These are phyloP conservation scores for Hevea brasiliensis DNA, from an alignment of 345 rosid species.

Conservation along the genomic window DNA sequence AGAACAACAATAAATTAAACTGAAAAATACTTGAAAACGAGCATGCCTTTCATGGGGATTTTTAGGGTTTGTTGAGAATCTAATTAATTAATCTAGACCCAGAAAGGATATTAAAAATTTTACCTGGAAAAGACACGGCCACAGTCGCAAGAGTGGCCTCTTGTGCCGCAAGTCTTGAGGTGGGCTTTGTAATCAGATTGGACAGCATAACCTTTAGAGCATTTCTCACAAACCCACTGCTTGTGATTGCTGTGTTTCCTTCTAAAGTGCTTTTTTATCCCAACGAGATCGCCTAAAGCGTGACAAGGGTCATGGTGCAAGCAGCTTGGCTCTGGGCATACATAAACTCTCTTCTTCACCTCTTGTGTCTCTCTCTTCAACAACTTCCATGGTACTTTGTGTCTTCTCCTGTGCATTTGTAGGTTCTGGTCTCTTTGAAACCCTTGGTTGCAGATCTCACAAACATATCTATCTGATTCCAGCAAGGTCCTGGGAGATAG, in stretches of 20 bases:
- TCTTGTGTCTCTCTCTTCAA: slow-evolving; percentile 70
- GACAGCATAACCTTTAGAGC: slow-evolving; percentile 81
- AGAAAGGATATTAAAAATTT: not conserved
- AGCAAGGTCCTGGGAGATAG: slow-evolving; percentile 67
- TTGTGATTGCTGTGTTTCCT: slow-evolving; percentile 76
- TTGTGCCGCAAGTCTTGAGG: slow-evolving; percentile 82
- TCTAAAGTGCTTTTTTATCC: slow-evolving; percentile 75
- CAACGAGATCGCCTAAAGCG: slow-evolving; percentile 84
- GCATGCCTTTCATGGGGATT: not conserved
- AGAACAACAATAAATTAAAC: not conserved
- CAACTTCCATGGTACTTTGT: slow-evolving; percentile 86
- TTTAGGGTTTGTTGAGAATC: slow-evolving; percentile 18
- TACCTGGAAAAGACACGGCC: slow-evolving; percentile 94
- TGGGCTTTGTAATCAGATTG: slow-evolving; percentile 91
- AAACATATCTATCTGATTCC: slow-evolving; percentile 75
- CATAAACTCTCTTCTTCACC: slow-evolving; percentile 74
- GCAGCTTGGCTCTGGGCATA: slow-evolving; percentile 76
- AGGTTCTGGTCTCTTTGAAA: slow-evolving; percentile 88
- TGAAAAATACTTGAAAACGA: not conserved
- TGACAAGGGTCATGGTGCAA: slow-evolving; percentile 85
- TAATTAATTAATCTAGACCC: not conserved
- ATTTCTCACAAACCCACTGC: slow-evolving; percentile 81
- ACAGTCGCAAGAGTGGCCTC: slow-evolving; percentile 90
- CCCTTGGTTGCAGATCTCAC: slow-evolving; percentile 93
- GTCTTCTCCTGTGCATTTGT: slow-evolving; percentile 84